Conservation (phyloP, 176 grass and related monocot species). For the Aegilops umbellulata region DNA sequence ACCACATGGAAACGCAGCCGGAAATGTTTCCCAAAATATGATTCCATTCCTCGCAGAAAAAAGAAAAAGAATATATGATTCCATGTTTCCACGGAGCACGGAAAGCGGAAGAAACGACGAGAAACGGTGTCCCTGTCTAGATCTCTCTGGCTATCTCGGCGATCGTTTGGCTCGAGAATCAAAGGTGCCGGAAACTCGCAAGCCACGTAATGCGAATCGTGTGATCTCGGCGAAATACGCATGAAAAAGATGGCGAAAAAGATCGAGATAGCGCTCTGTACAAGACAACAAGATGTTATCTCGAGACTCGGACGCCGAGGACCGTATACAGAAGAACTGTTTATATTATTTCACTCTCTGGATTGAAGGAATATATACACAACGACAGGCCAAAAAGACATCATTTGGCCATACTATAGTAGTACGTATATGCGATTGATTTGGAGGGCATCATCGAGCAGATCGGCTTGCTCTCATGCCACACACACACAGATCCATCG, state of each 20-base stretch:
- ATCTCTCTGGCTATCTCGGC: neutral
- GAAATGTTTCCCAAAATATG: conserved; percentile 4
- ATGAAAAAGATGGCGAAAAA: neutral
- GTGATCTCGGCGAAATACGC: neutral
- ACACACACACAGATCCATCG: neutral
- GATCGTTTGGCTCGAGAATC: neutral
- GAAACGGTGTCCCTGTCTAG: neutral
- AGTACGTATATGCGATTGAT: neutral
- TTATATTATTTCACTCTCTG: no score
- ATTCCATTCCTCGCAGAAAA: no score
- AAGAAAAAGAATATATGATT: no score
- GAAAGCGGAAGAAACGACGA: neutral
- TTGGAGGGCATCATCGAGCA: conserved; percentile 30
- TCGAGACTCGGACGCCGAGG: neutral
- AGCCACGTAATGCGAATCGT: neutral
- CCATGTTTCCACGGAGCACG: neutral
- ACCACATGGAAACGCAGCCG: conserved; percentile 32
- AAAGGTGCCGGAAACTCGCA: neutral
- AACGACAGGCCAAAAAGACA: neutral
- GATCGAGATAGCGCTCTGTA: neutral
- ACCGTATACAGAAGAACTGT: neutral
- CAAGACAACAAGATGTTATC: conserved; percentile 21
- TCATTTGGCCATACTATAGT: neutral
- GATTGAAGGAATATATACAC: no score
- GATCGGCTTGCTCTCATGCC: neutral